A percentile compares a stretch with the other conserved stretches of the same genome.
These are phyloP conservation scores for Globisporangium camurandrum DNA, from an alignment of 352 stramenopile species.

Conservation along the genomic window DNA sequence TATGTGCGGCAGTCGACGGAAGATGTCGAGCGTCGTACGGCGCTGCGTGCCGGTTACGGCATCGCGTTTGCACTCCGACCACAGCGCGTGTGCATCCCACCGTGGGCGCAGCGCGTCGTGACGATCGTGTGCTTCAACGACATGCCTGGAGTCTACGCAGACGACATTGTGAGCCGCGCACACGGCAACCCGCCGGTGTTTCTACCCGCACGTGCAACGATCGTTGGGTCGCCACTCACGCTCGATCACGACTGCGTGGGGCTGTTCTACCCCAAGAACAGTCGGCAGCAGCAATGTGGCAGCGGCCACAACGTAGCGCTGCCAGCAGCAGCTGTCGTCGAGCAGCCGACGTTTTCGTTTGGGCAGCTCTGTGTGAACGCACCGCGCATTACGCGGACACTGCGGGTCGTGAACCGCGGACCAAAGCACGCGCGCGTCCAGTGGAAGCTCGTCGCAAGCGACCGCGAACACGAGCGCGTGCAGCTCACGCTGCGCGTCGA, in stretches of 20 bases:
- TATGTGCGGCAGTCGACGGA: conserved; percentile 38
- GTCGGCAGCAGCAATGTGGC: background rate
- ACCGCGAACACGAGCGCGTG: conserved; percentile 46
- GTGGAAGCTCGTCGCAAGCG: conserved; percentile 50
- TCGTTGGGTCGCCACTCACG: conserved; percentile 49
- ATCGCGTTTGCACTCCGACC: conserved; percentile 41
- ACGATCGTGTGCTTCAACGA: conserved; percentile 68
- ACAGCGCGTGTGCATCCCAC: conserved; percentile 23
- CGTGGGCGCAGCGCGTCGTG: conserved; percentile 54
- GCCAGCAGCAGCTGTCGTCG: background rate
- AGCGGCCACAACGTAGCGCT: too few relatives aligned
- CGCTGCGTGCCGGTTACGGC: conserved; percentile 42
- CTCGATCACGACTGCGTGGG: conserved; percentile 66
- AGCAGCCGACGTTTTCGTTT: conserved; percentile 37
- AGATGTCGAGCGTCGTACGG: conserved; percentile 31
- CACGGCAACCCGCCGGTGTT: conserved; percentile 43
- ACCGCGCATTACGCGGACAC: conserved; percentile 26
- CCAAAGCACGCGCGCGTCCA: conserved; percentile 43
- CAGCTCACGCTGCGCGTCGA: conserved; percentile 49
- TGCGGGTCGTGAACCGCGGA: conserved; percentile 64
- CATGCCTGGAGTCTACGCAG: conserved; percentile 56
- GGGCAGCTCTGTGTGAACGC: conserved; percentile 38
- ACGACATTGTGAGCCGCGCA: conserved; percentile 55
- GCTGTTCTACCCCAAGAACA: conserved; percentile 24
- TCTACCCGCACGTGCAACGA: conserved; percentile 39